A percentile compares a stretch with the other conserved stretches of the same genome.
phyloP scores from a whole-genome alignment of 768 basidiomycete genomes.

The Termitomyces eurrhizus region DNA sequence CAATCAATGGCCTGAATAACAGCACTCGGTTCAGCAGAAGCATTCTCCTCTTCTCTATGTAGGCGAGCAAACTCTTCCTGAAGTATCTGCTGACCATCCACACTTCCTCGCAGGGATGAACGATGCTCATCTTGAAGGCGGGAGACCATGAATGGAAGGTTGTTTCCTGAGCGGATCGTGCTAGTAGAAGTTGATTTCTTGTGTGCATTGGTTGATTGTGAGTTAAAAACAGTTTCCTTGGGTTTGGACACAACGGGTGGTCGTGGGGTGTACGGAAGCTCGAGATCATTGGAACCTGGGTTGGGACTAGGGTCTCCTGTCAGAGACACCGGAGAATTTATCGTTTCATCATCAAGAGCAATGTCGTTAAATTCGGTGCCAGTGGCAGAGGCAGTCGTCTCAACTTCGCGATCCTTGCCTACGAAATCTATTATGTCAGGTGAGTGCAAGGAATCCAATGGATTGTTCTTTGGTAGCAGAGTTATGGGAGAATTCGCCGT shows the following conservation, averaged over 20 bases:
- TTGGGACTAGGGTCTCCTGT: slow-evolving; percentile 19
- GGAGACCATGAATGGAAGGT: slow-evolving; percentile 51
- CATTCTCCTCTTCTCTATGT: slow-evolving; percentile 50
- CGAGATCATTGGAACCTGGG: slow-evolving; percentile 10
- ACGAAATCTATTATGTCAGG: slow-evolving; percentile 33
- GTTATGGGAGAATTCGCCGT: slow-evolving; percentile 11
- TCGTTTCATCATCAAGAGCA: slow-evolving; percentile 45
- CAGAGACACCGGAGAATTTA: slow-evolving; percentile 34
- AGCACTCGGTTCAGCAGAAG: slow-evolving; percentile 30
- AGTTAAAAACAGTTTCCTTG: slow-evolving; percentile 16
- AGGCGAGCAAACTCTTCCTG: slow-evolving; percentile 74
- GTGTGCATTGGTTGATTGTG: slow-evolving; percentile 31
- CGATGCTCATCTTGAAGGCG: slow-evolving; percentile 43
- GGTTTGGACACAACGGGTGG: slow-evolving; percentile 6
- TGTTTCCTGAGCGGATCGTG: slow-evolving; percentile 50
- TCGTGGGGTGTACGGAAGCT: slow-evolving; percentile 14
- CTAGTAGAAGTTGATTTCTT: slow-evolving; percentile 62
- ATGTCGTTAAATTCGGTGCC: slow-evolving; percentile 67
- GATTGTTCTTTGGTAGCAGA: slow-evolving; percentile 14
- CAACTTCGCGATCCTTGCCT: slow-evolving; percentile 32
- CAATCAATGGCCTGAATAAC: slow-evolving; percentile 63
- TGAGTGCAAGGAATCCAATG: slow-evolving; percentile 49
- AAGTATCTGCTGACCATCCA: slow-evolving; percentile 66
- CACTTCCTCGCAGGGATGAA: slow-evolving; percentile 39
- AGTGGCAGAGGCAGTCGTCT: slow-evolving; percentile 25